Evolutionary conservation across 352 stramenopile genomes (phyloP).

Genomic region (Pythium aquatile): DNA sequence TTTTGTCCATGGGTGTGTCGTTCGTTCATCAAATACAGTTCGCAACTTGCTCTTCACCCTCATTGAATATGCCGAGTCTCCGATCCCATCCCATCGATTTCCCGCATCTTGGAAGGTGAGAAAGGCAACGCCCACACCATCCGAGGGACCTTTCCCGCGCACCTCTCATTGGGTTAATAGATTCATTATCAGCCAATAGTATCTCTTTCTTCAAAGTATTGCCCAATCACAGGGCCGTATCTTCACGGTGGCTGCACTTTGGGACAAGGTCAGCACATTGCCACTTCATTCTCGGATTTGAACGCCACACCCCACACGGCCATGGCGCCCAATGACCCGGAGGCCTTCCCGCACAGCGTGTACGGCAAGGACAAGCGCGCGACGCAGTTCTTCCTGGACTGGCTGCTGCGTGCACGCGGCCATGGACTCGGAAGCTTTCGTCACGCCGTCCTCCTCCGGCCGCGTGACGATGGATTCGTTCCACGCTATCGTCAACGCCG

Average conservation of each 20-base stretch:
- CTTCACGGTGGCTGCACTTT: too few relatives aligned
- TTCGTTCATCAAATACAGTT: constrained; percentile 5
- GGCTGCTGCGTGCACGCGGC: constrained; percentile 9
- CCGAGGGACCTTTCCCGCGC: too few relatives aligned
- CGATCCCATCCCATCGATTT: too few relatives aligned
- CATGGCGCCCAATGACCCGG: background rate
- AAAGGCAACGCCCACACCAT: too few relatives aligned
- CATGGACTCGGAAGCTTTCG: background rate
- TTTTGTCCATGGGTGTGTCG: constrained; percentile 13
- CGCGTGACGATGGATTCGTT: constrained; percentile 10
- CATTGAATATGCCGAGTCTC: background rate
- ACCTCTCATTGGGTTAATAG: too few relatives aligned
- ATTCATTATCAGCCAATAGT: too few relatives aligned
- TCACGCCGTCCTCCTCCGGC: background rate
- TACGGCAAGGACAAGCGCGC: constrained; percentile 20
- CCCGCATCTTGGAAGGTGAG: too few relatives aligned
- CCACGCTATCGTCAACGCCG: constrained; percentile 1
- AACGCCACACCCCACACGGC: background rate
- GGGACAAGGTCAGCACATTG: too few relatives aligned
- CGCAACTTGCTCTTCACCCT: constrained; percentile 2
- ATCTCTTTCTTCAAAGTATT: too few relatives aligned
- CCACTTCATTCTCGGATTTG: background rate
- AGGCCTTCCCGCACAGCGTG: constrained; percentile 7
- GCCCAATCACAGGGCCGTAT: too few relatives aligned
- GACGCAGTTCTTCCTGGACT: constrained; percentile 16